Evolutionary conservation across 306 rosid species (phyloP), one percentile per base, ranked within the genome.

Genomic region (Trichosanthes truncata): DNA sequence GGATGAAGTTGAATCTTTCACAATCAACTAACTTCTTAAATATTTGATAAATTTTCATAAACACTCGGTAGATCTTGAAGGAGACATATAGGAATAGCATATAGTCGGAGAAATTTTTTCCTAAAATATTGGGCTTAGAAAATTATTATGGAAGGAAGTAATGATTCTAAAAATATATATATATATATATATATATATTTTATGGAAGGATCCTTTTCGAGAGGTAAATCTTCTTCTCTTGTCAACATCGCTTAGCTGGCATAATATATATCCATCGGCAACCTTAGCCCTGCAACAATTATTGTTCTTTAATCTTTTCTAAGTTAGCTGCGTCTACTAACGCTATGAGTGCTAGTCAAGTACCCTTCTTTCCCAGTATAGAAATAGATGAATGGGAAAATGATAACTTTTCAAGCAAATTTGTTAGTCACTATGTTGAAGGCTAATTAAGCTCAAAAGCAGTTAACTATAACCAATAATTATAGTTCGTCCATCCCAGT

Each of bases 191-290:
- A n/a, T n/a, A n/a, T n/a, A n/a, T n/a, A n/a, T n/a, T n/a, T 49
- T 74, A 2, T 74, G 20, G 78, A 53, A 33, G 78, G 43, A 74
- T 51, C 20, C 7, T 33, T 18, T 74, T 38, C 12, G 20, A 74
- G 46, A 18, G 78, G 25, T 74, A 74, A 74, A 52, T 51, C 63
- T 51, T 74, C 61, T 74, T 74, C 78, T 29, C 78, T 33, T 51
- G 78, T 74, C 78, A 51, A 52, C 78, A 20, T 74, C 78, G 18
- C 63, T 74, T 74, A 31, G 78, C 78, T 74, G 78, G 78, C 63
- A 31, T 52, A 74, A 51, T 33, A 49, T 74, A 52, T 74, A 74
- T 51, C 78, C 63, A 52, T 52, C 17, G 48, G 63, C 78, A 71
- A 71, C 76, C 76, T 71, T 71, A 45, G 56, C 76, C 56, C 56